These are phyloP conservation scores for Viola pubescens DNA, from an alignment of 441 rosid genomes.

Conservation along the genomic window DNA sequence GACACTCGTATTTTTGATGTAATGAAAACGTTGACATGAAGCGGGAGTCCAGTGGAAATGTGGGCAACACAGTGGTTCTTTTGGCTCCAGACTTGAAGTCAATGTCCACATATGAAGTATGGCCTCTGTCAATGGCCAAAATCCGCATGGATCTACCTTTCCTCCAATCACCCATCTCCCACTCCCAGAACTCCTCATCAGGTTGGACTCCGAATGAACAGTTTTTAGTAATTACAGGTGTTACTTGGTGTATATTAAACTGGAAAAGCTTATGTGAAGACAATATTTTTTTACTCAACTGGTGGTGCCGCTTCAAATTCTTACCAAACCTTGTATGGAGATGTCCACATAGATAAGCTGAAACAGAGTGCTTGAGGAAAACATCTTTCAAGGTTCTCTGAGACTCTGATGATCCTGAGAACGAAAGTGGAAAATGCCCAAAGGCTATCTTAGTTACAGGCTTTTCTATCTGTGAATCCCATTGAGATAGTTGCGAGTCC, in stretches of 20 bases:
- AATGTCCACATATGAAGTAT: conserved; percentile 69
- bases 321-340: conserved; percentile 79
- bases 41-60: conserved; percentile 88
- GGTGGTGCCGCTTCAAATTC: conserved; percentile 80
- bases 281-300: conserved; percentile 23
- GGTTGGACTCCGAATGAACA: conserved; percentile 56
- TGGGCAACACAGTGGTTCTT: conserved; percentile 63
- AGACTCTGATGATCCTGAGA: conserved; percentile 54
- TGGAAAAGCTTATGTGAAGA: conserved; percentile 52
- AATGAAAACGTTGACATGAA: conserved; percentile 69
- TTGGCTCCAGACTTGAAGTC: conserved; percentile 48
- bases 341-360: conserved; percentile 86
- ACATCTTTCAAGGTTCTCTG: conserved; percentile 56
- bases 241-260: conserved; percentile 49
- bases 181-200: conserved; percentile 78
- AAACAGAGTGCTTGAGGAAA: conserved; percentile 72
- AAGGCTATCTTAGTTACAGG: conserved; percentile 71
- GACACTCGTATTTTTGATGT: conserved; percentile 53
- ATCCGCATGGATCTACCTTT: conserved; percentile 73
- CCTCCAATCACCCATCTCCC: conserved; percentile 99
- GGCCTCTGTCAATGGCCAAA: conserved; percentile 79
- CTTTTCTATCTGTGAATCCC: conserved; percentile 52
- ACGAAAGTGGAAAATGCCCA: conserved; percentile 90
- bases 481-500: conserved; percentile 60
- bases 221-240: conserved; percentile 34